These are phyloP conservation scores for Fusarium sp. DNA, from an alignment of 2,329 filamentous ascomycete species.

Conservation along the genomic window DNA sequence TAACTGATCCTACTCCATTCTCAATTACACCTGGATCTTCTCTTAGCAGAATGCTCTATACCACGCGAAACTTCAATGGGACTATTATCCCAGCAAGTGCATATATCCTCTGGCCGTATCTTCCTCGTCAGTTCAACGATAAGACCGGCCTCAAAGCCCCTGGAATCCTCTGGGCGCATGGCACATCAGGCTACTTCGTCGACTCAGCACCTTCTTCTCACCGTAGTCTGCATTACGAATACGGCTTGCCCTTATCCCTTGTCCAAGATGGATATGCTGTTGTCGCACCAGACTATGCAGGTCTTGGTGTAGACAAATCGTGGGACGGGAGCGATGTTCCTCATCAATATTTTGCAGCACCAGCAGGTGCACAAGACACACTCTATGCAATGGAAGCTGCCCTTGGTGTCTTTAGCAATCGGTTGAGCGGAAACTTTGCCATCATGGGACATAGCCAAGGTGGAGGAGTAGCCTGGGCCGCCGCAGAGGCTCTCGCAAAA, in stretches of 20 bases:
- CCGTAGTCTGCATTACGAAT: slow-evolving; percentile 57
- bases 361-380: slow-evolving; percentile 58
- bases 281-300: slow-evolving; percentile 61
- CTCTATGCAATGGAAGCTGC: slow-evolving; percentile 59
- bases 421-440: slow-evolving; percentile 56
- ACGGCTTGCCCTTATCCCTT: slow-evolving; percentile 54
- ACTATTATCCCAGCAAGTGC: slow-evolving; percentile 25
- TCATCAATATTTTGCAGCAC: slow-evolving; percentile 57
- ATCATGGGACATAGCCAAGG: slow-evolving; percentile 63
- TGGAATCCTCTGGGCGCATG: slow-evolving; percentile 59
- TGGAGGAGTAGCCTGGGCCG: slow-evolving; percentile 58
- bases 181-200: slow-evolving; percentile 58
- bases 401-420: slow-evolving; percentile 54
- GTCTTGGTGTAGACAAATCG: slow-evolving; percentile 56
- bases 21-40: slow-evolving; percentile 16
- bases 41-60: slow-evolving; percentile 21
- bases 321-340: slow-evolving; percentile 54
- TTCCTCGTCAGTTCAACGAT: background rate
- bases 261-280: slow-evolving; percentile 59
- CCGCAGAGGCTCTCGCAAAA: slow-evolving; percentile 43
- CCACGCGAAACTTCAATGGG: slow-evolving; percentile 27
- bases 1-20: slow-evolving; percentile 17
- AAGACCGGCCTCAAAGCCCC: slow-evolving; percentile 27
- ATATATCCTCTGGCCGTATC: slow-evolving; percentile 30
- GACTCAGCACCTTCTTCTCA: slow-evolving; percentile 56